These are phyloP conservation scores for Candida anutae DNA, from an alignment of 1,139 yeast species.

Conservation along the genomic window DNA sequence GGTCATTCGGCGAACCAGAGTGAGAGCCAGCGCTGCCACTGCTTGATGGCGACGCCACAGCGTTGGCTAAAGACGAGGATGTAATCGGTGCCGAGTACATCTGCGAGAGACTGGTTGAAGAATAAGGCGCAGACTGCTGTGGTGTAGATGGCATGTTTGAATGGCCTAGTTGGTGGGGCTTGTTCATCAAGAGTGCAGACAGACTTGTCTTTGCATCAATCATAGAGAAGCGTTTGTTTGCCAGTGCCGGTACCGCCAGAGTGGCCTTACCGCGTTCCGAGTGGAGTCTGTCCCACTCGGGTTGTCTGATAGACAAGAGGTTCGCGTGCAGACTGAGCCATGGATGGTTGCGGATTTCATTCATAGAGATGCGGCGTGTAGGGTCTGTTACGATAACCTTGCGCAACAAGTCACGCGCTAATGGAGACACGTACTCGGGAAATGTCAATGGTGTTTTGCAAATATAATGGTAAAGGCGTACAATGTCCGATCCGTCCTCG, in stretches of 20 bases:
- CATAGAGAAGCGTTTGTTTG: slow-evolving; percentile 39
- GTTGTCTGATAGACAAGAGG: slow-evolving; percentile 75
- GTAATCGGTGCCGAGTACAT: slow-evolving; percentile 48
- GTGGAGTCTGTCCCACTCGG: slow-evolving; percentile 76
- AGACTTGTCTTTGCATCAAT: slow-evolving; percentile 32
- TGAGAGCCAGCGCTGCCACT: too few species aligned
- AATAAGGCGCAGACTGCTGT: slow-evolving; percentile 41
- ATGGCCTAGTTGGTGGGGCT: slow-evolving; percentile 11
- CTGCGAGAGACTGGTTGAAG: slow-evolving; percentile 32
- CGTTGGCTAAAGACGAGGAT: slow-evolving; percentile 44
- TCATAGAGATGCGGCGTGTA: slow-evolving; percentile 59
- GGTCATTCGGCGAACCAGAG: too few species aligned
- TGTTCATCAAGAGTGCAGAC: slow-evolving; percentile 2
- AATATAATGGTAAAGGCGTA: slow-evolving; percentile 83
- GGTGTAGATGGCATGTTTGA: too few species aligned
- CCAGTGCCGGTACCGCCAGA: slow-evolving; percentile 4
- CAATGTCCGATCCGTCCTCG: slow-evolving; percentile 94
- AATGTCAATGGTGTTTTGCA: slow-evolving; percentile 87
- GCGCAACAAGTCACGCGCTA: slow-evolving; percentile 85
- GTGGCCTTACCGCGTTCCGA: slow-evolving; percentile 16
- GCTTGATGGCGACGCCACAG: slow-evolving; percentile 28
- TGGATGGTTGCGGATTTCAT: slow-evolving; percentile 69
- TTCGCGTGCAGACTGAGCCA: slow-evolving; percentile 82
- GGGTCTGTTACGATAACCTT: slow-evolving; percentile 85
- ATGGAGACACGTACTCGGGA: slow-evolving; percentile 88